Evolutionary conservation across 257 asterid genomes (phyloP).

Genomic region (Datura wrightii): DNA sequence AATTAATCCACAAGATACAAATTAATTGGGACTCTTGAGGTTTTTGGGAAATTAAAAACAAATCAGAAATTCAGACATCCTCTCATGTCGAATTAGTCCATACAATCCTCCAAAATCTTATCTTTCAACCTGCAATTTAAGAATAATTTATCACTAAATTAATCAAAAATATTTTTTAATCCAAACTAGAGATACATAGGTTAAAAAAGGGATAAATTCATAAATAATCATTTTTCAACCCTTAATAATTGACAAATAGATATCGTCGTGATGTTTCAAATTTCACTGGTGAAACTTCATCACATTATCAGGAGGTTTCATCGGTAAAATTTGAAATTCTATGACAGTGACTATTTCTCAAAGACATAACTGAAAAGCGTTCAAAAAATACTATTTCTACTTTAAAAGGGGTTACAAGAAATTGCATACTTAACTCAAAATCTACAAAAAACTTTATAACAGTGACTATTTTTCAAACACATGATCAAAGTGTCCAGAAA

Average conservation of each 20-base stretch:
- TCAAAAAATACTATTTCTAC: too few relatives aligned
- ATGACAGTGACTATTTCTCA: too few relatives aligned
- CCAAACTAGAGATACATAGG: not conserved
- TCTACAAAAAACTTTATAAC: too few relatives aligned
- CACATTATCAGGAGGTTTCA: too few relatives aligned
- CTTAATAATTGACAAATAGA: not conserved
- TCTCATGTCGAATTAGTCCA: slow-evolving; percentile 44
- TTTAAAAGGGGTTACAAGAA: too few relatives aligned
- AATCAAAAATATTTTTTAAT: not conserved
- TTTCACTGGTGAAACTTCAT: too few relatives aligned
- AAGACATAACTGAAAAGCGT: too few relatives aligned
- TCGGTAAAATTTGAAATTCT: too few relatives aligned
- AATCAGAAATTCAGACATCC: slow-evolving; percentile 45
- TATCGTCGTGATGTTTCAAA: not conserved
- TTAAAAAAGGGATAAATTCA: not conserved
- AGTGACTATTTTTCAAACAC: too few relatives aligned
- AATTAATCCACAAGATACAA: slow-evolving; percentile 1
- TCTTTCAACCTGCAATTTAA: slow-evolving; percentile 46
- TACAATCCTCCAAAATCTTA: slow-evolving; percentile 32
- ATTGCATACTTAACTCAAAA: too few relatives aligned
- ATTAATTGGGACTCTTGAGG: too few relatives aligned
- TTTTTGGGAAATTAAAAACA: not conserved
- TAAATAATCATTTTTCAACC: not conserved
- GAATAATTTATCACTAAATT: not conserved
- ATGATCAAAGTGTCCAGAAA: too few relatives aligned